A percentile compares a stretch with the other conserved stretches of the same genome.
These are phyloP conservation scores for Lasiodiplodia sp. DNA, from an alignment of 2,329 filamentous ascomycete species.

Conservation along the genomic window DNA sequence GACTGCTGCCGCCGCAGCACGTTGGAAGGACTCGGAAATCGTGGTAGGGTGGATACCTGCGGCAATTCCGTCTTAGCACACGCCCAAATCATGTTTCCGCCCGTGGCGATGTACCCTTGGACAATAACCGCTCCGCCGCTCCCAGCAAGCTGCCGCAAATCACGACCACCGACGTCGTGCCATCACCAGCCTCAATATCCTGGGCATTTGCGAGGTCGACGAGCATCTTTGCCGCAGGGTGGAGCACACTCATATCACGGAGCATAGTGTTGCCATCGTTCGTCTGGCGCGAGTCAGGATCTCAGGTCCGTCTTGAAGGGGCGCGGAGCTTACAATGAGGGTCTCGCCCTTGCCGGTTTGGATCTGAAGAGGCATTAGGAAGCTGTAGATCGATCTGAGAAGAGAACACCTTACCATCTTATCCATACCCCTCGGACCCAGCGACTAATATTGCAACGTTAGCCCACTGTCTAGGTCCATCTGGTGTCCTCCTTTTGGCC, in stretches of 20 bases:
- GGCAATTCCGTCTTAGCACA: constrained; percentile 31
- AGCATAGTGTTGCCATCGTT: constrained; percentile 99
- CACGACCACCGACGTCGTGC: constrained; percentile 97
- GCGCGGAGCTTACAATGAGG: constrained; percentile 70
- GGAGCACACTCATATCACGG: constrained; percentile 98
- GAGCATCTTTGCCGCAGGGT: constrained; percentile 99
- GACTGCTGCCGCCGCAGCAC: constrained; percentile 88
- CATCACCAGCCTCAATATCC: constrained; percentile 97
- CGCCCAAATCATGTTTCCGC: background rate
- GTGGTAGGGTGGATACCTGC: constrained; percentile 87
- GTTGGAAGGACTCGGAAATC: constrained; percentile 97
- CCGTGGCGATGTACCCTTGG: constrained; percentile 68
- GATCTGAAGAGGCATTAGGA: constrained; percentile 62
- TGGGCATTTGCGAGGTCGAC: constrained; percentile 97
- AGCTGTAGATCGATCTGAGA: constrained; percentile 32
- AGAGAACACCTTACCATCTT: constrained; percentile 73
- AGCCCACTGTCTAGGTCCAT: constrained; percentile 8
- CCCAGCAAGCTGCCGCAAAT: constrained; percentile 95
- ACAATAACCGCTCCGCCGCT: constrained; percentile 87
- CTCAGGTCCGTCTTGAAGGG: constrained; percentile 35
- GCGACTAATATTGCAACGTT: constrained; percentile 61
- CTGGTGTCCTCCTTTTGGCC: constrained; percentile 37
- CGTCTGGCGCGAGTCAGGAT: constrained; percentile 59
- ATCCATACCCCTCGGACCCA: constrained; percentile 97
- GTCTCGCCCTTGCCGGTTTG: constrained; percentile 95